Conservation (phyloP, 805 yeast species). For the Barnettozyma californica region DNA sequence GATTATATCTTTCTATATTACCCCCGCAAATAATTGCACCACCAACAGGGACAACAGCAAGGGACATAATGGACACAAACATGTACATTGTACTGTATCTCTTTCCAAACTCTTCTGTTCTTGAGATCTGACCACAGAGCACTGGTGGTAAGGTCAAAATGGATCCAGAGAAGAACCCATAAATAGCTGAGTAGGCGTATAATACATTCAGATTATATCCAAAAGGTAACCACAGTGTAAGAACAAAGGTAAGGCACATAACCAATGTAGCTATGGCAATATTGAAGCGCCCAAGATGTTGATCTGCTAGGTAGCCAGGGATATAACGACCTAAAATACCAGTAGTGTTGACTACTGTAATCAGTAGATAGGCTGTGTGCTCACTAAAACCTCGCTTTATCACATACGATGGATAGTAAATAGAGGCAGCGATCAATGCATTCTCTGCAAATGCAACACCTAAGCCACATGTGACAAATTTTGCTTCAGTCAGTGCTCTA, state of each 20-base stretch:
- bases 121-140: slow-evolving; percentile 54
- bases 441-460: slow-evolving; percentile 37
- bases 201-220: slow-evolving; percentile 31
- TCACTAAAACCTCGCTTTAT: slow-evolving; percentile 41
- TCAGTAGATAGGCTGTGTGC: slow-evolving; percentile 38
- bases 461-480: slow-evolving; percentile 34
- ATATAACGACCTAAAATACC: slow-evolving; percentile 42
- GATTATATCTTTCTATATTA: no score
- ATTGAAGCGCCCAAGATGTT: slow-evolving; percentile 46
- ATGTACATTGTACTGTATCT: slow-evolving; percentile 55
- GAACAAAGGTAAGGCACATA: slow-evolving; percentile 31
- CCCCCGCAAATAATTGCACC: slow-evolving; percentile 11
- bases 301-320: slow-evolving; percentile 42
- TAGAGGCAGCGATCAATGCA: slow-evolving; percentile 34
- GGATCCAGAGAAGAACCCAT: slow-evolving; percentile 54
- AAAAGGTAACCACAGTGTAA: slow-evolving; percentile 39
- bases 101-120: slow-evolving; percentile 48
- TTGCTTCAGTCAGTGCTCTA: slow-evolving; percentile 40
- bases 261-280: slow-evolving; percentile 36
- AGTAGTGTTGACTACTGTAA: slow-evolving; percentile 41
- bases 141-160: slow-evolving; percentile 54
- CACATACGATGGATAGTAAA: slow-evolving; percentile 51
- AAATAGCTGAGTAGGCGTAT: slow-evolving; percentile 42
- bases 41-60: slow-evolving; percentile 45
- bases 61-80: slow-evolving; percentile 45